Conservation (phyloP, 345 rosid species). For the Brassica carinata region DNA sequence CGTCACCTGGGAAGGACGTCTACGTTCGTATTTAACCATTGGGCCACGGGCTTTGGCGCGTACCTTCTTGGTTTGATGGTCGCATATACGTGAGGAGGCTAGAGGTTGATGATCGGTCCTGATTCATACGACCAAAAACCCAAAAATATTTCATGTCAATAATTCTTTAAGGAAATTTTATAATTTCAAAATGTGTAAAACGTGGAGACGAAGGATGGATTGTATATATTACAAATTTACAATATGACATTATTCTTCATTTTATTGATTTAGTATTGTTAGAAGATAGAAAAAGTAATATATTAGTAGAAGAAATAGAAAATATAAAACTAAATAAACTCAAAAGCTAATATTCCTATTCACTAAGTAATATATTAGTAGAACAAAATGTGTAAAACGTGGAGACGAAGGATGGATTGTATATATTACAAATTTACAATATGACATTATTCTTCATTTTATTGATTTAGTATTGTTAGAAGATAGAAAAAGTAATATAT, state of each 20-base stretch:
- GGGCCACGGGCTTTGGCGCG: background rate
- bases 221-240: background rate
- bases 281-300: background rate
- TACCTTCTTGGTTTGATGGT: background rate
- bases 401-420: too few relatives aligned
- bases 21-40: too few relatives aligned
- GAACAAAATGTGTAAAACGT: too few relatives aligned
- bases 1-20: background rate
- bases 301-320: background rate
- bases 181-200: background rate
- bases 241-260: background rate
- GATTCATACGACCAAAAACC: background rate
- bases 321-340: background rate
- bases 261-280: background rate
- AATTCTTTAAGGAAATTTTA: background rate
- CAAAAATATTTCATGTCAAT: background rate
- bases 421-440: background rate
- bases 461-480: background rate
- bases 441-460: background rate
- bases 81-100: background rate
- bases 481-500: background rate
- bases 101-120: background rate
- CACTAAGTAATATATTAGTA: too few relatives aligned
- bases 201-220: background rate
- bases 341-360: background rate